These are phyloP conservation scores for Coemansia sp. DNA, from an alignment of 192 early-diverging fungal genomes.

Conservation along the genomic window DNA sequence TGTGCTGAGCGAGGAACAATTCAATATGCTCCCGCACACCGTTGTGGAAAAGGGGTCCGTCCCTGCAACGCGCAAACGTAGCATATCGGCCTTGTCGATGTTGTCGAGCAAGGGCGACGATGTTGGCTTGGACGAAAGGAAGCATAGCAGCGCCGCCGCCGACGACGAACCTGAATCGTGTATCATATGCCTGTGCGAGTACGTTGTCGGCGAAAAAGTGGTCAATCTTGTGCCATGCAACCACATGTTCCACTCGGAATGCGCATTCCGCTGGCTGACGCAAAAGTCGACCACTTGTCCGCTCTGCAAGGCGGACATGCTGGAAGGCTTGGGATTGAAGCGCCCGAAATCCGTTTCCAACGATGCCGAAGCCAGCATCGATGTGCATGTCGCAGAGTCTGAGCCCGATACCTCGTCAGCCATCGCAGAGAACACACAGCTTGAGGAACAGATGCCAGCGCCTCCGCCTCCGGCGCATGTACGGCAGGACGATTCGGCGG, in stretches of 20 bases:
- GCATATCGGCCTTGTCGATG: not conserved
- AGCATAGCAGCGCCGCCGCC: not conserved
- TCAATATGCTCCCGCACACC: slow-evolving; percentile 33
- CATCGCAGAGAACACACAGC: not conserved
- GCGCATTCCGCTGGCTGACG: slow-evolving; percentile 37
- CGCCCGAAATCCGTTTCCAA: slow-evolving; percentile 4
- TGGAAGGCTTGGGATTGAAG: slow-evolving; percentile 24
- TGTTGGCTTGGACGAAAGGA: not conserved
- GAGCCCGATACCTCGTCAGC: slow-evolving; percentile 3
- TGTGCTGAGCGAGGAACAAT: slow-evolving; percentile 35
- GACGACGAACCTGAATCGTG: slow-evolving; percentile 24
- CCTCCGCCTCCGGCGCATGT: not conserved
- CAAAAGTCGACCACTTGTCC: slow-evolving; percentile 42
- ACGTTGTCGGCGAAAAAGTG: slow-evolving; percentile 20
- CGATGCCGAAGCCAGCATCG: slow-evolving; percentile 5
- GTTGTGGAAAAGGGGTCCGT: slow-evolving; percentile 2
- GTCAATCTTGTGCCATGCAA: slow-evolving; percentile 34
- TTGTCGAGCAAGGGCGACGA: not conserved
- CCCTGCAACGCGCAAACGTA: not conserved
- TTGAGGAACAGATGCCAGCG: not conserved
- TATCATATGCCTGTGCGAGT: slow-evolving; percentile 30
- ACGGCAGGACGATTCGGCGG: not conserved
- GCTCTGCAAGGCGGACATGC: slow-evolving; percentile 38
- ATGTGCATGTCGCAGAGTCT: slow-evolving; percentile 1
- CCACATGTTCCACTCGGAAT: slow-evolving; percentile 42